phyloP scores from a whole-genome alignment of 176 grass and related monocot species.

The Oryza brachyantha region DNA sequence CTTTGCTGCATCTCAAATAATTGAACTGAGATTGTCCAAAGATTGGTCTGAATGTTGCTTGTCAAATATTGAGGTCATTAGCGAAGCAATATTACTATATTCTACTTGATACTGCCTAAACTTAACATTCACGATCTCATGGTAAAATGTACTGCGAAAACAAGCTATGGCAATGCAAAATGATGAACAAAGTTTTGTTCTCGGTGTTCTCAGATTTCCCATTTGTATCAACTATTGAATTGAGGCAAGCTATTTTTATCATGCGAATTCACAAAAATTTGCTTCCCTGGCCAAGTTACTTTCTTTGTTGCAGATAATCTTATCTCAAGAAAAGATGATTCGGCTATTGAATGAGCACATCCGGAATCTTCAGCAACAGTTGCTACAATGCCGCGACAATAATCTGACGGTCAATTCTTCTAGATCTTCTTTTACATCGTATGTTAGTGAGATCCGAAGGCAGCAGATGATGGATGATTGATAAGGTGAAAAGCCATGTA shows the following conservation, averaged over 20 bases:
- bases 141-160: not conserved
- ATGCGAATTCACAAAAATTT: not conserved
- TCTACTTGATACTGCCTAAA: not conserved
- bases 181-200: not conserved
- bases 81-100: not conserved
- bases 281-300: not conserved
- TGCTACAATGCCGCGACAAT: constrained; percentile 58
- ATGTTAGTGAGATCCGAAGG: constrained; percentile 57
- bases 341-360: constrained; percentile 63
- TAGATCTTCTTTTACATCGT: constrained; percentile 40
- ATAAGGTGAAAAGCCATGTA: not conserved
- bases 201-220: not conserved
- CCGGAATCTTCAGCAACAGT: constrained; percentile 68
- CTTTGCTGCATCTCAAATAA: not conserved
- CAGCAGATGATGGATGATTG: constrained; percentile 62
- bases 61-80: not conserved
- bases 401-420: constrained; percentile 46
- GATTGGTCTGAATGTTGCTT: not conserved
- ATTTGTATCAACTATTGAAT: not conserved
- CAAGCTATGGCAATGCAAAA: not conserved
- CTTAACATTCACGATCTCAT: not conserved
- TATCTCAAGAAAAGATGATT: constrained; percentile 94
- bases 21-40: not conserved
- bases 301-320: constrained; percentile 59
- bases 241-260: not conserved